These are phyloP conservation scores for Patellifolia procumbens DNA, from an alignment of 179 eudicot genomes.

Conservation along the genomic window DNA sequence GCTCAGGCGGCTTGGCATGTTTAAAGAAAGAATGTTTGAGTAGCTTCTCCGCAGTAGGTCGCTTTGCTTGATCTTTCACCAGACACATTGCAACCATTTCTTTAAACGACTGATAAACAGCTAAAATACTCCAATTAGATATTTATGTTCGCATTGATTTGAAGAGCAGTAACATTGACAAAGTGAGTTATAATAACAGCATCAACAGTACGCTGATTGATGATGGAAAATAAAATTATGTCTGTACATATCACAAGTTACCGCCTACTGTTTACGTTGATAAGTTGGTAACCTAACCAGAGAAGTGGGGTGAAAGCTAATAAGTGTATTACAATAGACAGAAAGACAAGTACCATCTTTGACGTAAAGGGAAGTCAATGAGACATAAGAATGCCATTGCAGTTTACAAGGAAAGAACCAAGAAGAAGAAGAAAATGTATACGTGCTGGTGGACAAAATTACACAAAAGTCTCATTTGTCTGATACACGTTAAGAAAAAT, in stretches of 20 bases:
- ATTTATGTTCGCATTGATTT: neutral
- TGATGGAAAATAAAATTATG: neutral
- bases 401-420: neutral
- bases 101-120: constrained; percentile 75
- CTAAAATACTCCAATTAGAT: constrained; percentile 32
- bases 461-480: neutral
- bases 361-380: neutral
- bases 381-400: neutral
- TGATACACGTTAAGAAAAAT: neutral
- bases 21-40: constrained; percentile 96
- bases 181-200: neutral
- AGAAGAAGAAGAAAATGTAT: neutral
- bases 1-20: constrained; percentile 86
- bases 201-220: neutral
- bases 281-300: neutral
- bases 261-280: neutral
- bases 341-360: neutral
- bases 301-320: neutral
- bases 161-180: neutral
- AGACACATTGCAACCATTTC: constrained; percentile 99
- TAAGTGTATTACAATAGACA: neutral
- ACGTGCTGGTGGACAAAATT: neutral
- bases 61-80: constrained; percentile 98
- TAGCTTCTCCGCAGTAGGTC: constrained; percentile 92
- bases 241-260: neutral